Evolutionary conservation across 441 rosid genomes (phyloP), one percentile per base, ranked within the genome.

Genomic region (Gossypium aridum): DNA sequence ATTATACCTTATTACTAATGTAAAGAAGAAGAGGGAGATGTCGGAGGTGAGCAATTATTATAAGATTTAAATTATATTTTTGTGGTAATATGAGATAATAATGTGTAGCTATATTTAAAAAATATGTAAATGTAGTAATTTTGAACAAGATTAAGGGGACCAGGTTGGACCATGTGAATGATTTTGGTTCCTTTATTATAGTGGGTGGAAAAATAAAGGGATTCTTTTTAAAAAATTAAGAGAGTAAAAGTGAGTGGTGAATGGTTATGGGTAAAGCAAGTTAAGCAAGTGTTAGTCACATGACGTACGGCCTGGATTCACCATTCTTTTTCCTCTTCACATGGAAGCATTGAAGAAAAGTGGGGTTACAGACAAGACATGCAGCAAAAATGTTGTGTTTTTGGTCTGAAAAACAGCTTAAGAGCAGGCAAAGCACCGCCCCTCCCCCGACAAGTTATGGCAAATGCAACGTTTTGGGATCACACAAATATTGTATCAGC

Each of bases 91-190:
- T 12, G 31, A 14, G 7, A 12, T 60, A 59, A 23, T 4, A 31
- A 31, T 31, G 34, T 57, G 63, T 19, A 60, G 34, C 37, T 60
- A 13, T 23, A 60, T 4, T 60, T 34, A 6, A 34, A 60, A 23
- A 22, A 26, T 13, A 7, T 2, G 12, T 16, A 17, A 55, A 8
- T n/a, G 5, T 54, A 8, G 45, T 8, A 3, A 34, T 51, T 64
- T 43, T 43, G 6, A 14, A 17, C n/a, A 57, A 13, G 65, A 2
- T 74, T 19, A 63, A 49, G 28, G 75, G 61, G 43, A 60, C 76
- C 83, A 73, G 81, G 82, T 79, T 74, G 82, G 81, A 77, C 85
- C 85, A 84, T 74, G 85, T 79, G 39, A 26, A 37, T 25, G 85
- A 70, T 54, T 68, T 26, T 28, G 76, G 75, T 2, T 6, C 80